A percentile compares a stretch with the other conserved stretches of the same genome.
phyloP scores from a whole-genome alignment of 352 stramenopile species.

The Phytophthora citrophthora region DNA sequence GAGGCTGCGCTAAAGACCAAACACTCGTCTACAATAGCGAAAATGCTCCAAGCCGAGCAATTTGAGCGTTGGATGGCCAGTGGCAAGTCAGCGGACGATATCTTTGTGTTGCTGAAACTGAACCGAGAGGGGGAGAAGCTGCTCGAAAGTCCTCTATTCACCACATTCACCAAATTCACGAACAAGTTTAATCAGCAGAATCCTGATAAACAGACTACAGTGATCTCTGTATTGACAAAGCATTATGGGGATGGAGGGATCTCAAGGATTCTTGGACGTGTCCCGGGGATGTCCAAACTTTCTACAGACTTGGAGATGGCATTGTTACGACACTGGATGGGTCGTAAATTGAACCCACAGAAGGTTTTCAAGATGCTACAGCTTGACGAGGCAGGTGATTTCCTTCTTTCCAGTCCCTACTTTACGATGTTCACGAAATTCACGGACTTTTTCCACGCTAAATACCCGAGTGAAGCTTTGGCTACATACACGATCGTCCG shows the following conservation, averaged over 20 bases:
- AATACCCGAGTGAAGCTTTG: neutral
- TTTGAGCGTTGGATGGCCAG: neutral
- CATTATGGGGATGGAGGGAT: neutral
- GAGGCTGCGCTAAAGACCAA: neutral
- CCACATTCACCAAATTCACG: neutral
- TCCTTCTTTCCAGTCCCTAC: neutral
- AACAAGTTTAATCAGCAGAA: neutral
- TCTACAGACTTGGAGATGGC: neutral
- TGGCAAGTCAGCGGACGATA: neutral
- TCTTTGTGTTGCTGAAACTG: neutral
- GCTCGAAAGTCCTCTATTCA: neutral
- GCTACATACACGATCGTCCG: neutral
- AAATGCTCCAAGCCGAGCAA: neutral
- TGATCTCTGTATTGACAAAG: neutral
- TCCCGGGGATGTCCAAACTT: neutral
- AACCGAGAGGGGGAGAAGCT: slow-evolving; percentile 1
- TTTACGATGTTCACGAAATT: neutral
- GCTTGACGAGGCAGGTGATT: neutral
- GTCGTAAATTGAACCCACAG: neutral
- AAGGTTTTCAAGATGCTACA: neutral
- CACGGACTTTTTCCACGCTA: neutral
- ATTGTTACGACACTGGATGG: neutral
- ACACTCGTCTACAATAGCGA: neutral
- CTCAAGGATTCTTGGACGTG: neutral
- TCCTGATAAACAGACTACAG: neutral